Percentiles rank a stretch among this genome's conserved stretches.
Conservation (phyloP, 805 yeast genomes). For the Wickerhamomyces tratensis region DNA sequence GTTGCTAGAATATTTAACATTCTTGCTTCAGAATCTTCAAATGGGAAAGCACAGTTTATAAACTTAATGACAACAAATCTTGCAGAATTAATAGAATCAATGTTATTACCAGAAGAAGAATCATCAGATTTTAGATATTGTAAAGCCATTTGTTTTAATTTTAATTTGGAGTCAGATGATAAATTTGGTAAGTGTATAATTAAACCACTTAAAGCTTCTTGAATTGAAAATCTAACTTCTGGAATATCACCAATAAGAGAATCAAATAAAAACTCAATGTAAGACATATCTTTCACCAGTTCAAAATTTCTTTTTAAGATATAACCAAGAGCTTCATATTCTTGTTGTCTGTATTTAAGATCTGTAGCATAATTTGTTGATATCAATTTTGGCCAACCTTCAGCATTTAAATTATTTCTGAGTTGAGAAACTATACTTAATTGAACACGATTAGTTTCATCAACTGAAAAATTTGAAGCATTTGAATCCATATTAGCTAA, state of each 20-base stretch:
- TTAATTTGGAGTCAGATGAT: constrained; percentile 25
- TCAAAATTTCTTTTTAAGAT: constrained; percentile 39
- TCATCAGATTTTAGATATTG: constrained; percentile 27
- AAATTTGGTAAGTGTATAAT: constrained; percentile 37
- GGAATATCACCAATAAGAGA: constrained; percentile 55
- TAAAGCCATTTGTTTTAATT: constrained; percentile 30
- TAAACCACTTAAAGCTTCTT: constrained; percentile 57
- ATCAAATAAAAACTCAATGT: constrained; percentile 58
- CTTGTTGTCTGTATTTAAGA: constrained; percentile 43
- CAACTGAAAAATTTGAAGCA: background rate
- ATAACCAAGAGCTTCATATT: constrained; percentile 74
- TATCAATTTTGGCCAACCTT: constrained; percentile 50
- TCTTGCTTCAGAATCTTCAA: constrained; percentile 59
- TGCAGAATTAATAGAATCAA: constrained; percentile 34
- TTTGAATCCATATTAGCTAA: constrained; percentile 8
- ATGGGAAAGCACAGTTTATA: constrained; percentile 53
- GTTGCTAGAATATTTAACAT: constrained; percentile 59
- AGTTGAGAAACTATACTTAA: constrained; percentile 40
- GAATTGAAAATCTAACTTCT: constrained; percentile 59
- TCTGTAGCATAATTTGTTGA: constrained; percentile 25
- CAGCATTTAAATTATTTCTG: constrained; percentile 39
- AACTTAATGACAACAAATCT: constrained; percentile 60
- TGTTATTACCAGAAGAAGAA: constrained; percentile 14
- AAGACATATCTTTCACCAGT: constrained; percentile 35
- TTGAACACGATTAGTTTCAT: constrained; percentile 22